A percentile compares a stretch with the other conserved stretches of the same genome.
Evolutionary conservation across 164 flowering plant species (phyloP).

Genomic region (Annona cherimola): DNA sequence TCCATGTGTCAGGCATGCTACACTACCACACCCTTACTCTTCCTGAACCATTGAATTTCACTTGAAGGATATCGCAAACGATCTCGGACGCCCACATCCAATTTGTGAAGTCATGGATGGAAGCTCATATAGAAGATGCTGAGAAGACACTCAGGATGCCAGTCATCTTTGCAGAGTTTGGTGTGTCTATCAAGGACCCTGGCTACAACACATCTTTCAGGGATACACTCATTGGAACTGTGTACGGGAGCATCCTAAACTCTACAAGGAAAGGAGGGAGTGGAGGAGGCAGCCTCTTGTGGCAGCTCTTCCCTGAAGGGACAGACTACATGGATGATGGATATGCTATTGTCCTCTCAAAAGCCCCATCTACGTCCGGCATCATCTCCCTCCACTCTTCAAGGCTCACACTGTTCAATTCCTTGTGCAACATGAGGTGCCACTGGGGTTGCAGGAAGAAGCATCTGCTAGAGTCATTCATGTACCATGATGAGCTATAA

Average conservation of each 20-base stretch:
- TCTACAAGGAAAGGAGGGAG: constrained; percentile 78
- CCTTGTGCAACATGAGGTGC: constrained; percentile 56
- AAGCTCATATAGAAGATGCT: constrained; percentile 82
- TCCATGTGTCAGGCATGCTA: not conserved
- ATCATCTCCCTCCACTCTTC: constrained; percentile 72
- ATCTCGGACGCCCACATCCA: constrained; percentile 50
- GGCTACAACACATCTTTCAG: constrained; percentile 69
- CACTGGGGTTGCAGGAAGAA: constrained; percentile 84
- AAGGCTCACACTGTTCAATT: constrained; percentile 57
- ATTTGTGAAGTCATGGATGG: constrained; percentile 78
- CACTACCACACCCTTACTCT: not conserved
- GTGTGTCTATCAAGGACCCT: constrained; percentile 63
- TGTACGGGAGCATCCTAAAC: constrained; percentile 48
- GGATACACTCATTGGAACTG: constrained; percentile 48
- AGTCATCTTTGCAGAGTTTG: constrained; percentile 74
- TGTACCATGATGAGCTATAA: constrained; percentile 48
- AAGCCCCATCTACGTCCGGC: constrained; percentile 53
- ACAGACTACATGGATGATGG: constrained; percentile 96
- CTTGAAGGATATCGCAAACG: constrained; percentile 63
- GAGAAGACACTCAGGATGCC: constrained; percentile 84
- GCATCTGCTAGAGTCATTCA: constrained; percentile 28
- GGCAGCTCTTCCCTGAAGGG: constrained; percentile 93
- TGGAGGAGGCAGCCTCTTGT: constrained; percentile 74
- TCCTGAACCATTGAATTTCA: not conserved
- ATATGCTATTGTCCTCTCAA: constrained; percentile 68